Base-by-base conservation (phyloP, 805 yeast genomes). In the Starmerella stellata region DNA sequence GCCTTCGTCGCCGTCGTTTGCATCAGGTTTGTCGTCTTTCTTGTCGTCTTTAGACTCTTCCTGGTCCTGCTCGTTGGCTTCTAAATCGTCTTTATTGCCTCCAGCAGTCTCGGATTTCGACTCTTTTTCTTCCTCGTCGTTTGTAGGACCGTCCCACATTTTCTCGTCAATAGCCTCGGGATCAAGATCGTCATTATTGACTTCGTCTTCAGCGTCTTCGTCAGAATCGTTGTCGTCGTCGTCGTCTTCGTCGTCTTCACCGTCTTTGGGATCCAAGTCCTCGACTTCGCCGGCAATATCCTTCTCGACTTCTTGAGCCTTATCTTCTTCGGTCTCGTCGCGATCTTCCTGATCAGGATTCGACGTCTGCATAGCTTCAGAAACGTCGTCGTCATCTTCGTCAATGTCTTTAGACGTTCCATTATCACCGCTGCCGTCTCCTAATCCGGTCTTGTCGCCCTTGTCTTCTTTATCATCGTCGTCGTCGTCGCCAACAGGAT, bases 281-380 rank as follows among this genome's bases (percentile, higher is more conserved):
- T 87, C 95, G 7, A 77, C 57, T 21, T 81, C 74, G 39, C 98
- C 98, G 19, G 90, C 95, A 93, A 90, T 81, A 50, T 90, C 96
- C 27, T 95, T 95, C 50, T 85, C 93, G 55, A 85, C 79, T 36
- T 82, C 93, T 34, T 80, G 83, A 4, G 95, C 95, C 55, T 82
- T 82, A 45, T 81, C 82, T 37, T 82, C 72, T 8, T 74, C 75
- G 5, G 35, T 39, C 8, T 45, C 48, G 17, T 48, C 48, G 5
- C 45, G 46, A 15, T 64, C 62, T 9, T 67, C 65, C 21, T 72
- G 67, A 4, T 73, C 70, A n/a, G 74, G 67, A 28, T 83, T 85
- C 37, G 75, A 71, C 47, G 80, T 77, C 23, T 76, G 60, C 16
- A 72, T 73, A 43, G 70, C 68, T 52, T 83, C 94, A 4, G 76